A percentile compares a stretch with the other conserved stretches of the same genome.
phyloP scores from a whole-genome alignment of 1,139 yeast genomes.

The Yamadazyma siamensis region DNA sequence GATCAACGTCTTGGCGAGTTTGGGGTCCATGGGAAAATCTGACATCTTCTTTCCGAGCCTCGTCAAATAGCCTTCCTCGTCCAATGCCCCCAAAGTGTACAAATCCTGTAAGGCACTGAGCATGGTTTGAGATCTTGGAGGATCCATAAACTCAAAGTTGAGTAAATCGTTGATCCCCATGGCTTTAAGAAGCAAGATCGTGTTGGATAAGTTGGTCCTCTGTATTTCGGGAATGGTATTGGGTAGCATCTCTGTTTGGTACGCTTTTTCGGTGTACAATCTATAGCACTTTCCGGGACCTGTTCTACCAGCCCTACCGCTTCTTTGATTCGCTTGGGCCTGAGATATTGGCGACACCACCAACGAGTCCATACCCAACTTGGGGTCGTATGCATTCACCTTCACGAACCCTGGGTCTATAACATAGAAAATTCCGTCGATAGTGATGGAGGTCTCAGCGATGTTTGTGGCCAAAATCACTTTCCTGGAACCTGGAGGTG shows the following conservation, averaged over 20 bases:
- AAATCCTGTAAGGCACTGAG: constrained; percentile 79
- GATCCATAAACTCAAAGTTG: constrained; percentile 89
- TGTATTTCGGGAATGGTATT: constrained; percentile 91
- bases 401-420: constrained; percentile 82
- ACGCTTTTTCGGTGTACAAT: constrained; percentile 69
- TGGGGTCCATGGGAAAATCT: constrained; percentile 94
- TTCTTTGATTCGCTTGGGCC: constrained; percentile 79
- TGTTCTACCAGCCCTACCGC: constrained; percentile 86
- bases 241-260: constrained; percentile 72
- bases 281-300: constrained; percentile 83
- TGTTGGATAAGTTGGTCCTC: constrained; percentile 80
- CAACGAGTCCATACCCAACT: constrained; percentile 73
- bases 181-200: constrained; percentile 86
- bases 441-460: constrained; percentile 79
- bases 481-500: constrained; percentile 67
- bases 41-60: constrained; percentile 80
- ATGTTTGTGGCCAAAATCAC: constrained; percentile 78
- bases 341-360: constrained; percentile 73
- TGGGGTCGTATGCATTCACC: constrained; percentile 72
- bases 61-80: constrained; percentile 74
- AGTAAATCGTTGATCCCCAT: constrained; percentile 88
- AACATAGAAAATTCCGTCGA: constrained; percentile 74
- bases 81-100: constrained; percentile 78
- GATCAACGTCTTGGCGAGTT: constrained; percentile 76
- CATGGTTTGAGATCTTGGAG: constrained; percentile 79